phyloP scores from a whole-genome alignment of 2,329 filamentous ascomycete genomes.

The Fusarium oxysporum region DNA sequence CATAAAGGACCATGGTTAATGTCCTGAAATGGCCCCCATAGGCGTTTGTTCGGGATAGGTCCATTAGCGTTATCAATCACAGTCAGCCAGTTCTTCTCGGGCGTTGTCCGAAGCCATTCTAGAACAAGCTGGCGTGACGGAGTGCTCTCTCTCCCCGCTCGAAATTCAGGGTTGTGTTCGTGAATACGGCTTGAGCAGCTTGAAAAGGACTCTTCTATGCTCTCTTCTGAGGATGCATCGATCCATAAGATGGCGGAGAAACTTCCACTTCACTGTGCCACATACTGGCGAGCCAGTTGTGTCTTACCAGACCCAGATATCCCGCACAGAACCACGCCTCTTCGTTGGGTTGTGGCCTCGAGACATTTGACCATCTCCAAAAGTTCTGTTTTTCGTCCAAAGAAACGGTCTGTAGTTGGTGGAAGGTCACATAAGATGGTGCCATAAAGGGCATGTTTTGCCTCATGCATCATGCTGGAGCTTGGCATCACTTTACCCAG shows the following conservation, averaged over 20 bases:
- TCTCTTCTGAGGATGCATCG: background rate
- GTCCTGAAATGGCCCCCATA: background rate
- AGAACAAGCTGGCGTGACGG: background rate
- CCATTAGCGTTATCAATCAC: background rate
- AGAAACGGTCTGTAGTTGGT: background rate
- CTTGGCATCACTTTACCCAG: no score
- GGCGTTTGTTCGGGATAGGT: fast-evolving
- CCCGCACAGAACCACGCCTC: background rate
- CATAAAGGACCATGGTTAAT: background rate
- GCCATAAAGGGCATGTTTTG: background rate
- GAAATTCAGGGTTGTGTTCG: background rate
- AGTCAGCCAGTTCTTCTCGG: background rate
- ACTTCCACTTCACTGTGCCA: fast-evolving
- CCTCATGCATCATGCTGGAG: no score
- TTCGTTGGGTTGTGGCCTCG: background rate
- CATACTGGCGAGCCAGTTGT: background rate
- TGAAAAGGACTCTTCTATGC: background rate
- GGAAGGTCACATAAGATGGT: background rate
- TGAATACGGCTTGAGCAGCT: background rate
- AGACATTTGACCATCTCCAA: background rate
- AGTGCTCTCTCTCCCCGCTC: background rate
- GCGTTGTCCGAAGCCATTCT: background rate
- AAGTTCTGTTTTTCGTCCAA: background rate
- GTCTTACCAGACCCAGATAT: slow-evolving; percentile 3
- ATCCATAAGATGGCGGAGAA: background rate